These are phyloP conservation scores for Microbotryum intermedium DNA, from an alignment of 1,284 basidiomycete species.

Conservation along the genomic window DNA sequence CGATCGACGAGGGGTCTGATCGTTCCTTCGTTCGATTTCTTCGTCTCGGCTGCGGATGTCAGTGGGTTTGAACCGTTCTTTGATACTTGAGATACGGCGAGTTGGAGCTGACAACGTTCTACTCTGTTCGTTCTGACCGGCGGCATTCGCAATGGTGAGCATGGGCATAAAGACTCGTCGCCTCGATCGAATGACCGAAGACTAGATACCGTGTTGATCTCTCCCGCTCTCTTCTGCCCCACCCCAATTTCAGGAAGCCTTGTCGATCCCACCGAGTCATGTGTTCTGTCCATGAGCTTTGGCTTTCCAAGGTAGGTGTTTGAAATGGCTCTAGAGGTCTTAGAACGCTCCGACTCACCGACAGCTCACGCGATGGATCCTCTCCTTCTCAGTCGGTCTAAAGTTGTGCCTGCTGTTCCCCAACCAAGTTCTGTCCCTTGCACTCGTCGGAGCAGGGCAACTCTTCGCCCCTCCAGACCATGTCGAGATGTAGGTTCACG, in stretches of 20 bases:
- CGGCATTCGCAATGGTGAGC: conserved; percentile 11
- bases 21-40: conserved; percentile 3
- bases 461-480: conserved; percentile 9
- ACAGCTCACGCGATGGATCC: neutral
- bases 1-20: neutral
- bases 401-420: conserved; percentile 20
- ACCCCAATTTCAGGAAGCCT: conserved; percentile 8
- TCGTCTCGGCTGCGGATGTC: conserved; percentile 1
- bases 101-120: neutral
- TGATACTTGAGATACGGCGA: neutral
- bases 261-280: conserved; percentile 14
- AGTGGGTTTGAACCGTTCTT: neutral
- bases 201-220: neutral
- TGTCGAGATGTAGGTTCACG: neutral
- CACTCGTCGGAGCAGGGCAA: conserved; percentile 12
- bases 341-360: neutral
- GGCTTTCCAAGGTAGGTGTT: conserved; percentile 10
- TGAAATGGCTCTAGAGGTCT: too few species aligned
- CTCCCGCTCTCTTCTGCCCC: neutral
- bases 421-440: conserved; percentile 13
- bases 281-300: conserved; percentile 9
- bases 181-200: too few species aligned
- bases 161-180: neutral
- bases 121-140: neutral
- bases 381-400: conserved; percentile 1